Percentiles rank a stretch among this genome's conserved stretches.
These are phyloP conservation scores for Kodamaea sp. DNA, from an alignment of 1,139 yeast genomes.

Conservation along the genomic window DNA sequence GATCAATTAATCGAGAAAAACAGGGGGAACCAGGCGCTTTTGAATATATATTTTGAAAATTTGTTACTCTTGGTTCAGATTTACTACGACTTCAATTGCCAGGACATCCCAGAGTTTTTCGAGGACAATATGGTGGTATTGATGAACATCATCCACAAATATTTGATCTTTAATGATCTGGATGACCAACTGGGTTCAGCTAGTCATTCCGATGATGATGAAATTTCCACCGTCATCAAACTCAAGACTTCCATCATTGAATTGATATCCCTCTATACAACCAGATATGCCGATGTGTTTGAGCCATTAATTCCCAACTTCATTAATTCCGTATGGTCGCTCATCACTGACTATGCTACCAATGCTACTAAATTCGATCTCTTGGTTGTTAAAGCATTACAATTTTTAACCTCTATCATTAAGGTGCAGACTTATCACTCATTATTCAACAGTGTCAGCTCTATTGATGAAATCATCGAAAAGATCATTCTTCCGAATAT, in stretches of 20 bases:
- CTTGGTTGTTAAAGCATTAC: slow-evolving; percentile 76
- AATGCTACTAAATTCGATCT: slow-evolving; percentile 79
- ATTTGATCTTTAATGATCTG: slow-evolving; percentile 57
- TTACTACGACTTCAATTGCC: slow-evolving; percentile 92
- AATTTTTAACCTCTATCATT: slow-evolving; percentile 81
- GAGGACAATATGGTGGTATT: slow-evolving; percentile 84
- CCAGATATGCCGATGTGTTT: slow-evolving; percentile 90
- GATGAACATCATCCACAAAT: slow-evolving; percentile 81
- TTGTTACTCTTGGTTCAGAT: slow-evolving; percentile 72
- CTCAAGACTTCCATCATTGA: slow-evolving; percentile 86
- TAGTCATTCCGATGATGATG: slow-evolving; percentile 62
- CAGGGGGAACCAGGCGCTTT: slow-evolving; percentile 44
- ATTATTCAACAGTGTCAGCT: slow-evolving; percentile 65
- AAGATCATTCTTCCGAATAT: slow-evolving; percentile 88
- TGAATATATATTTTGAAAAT: slow-evolving; percentile 65
- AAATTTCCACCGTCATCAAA: slow-evolving; percentile 67
- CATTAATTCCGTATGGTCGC: slow-evolving; percentile 79
- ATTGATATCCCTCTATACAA: slow-evolving; percentile 79
- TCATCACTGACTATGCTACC: slow-evolving; percentile 64
- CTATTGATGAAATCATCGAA: slow-evolving; percentile 75
- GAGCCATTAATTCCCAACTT: slow-evolving; percentile 74
- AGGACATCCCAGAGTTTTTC: slow-evolving; percentile 96
- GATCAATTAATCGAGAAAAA: slow-evolving; percentile 64
- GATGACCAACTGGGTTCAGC: background rate
- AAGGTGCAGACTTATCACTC: slow-evolving; percentile 62